Conservation (phyloP, 495 filamentous ascomycete species). For the Penicillium malachiteum region DNA sequence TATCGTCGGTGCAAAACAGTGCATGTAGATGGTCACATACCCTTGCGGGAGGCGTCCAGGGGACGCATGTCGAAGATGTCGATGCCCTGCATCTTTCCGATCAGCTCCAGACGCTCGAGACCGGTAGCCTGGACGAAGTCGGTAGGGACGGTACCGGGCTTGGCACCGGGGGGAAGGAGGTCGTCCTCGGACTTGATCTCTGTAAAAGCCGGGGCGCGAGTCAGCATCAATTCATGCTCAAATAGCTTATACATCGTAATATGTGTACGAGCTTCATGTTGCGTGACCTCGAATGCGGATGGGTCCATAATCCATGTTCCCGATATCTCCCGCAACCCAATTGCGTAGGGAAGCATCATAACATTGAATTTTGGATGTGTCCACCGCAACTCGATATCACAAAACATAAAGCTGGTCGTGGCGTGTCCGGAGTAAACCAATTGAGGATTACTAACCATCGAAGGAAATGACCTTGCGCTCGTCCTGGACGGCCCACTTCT, state of each 20-base stretch:
- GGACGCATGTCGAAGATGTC: conserved; percentile 99
- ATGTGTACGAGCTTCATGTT: not conserved
- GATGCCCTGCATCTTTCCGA: conserved; percentile 98
- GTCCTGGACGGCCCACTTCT: conserved; percentile 36
- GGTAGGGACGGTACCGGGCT: conserved; percentile 80
- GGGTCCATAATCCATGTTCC: conserved; percentile 14
- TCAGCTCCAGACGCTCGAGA: conserved; percentile 95
- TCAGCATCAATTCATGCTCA: not conserved
- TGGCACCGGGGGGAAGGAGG: conserved; percentile 78
- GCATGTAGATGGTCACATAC: conserved; percentile 41
- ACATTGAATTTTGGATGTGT: not conserved
- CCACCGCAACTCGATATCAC: not conserved
- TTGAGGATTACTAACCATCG: conserved; percentile 33
- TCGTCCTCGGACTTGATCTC: conserved; percentile 81
- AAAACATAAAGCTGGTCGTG: not conserved
- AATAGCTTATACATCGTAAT: not conserved
- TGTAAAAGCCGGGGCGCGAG: conserved; percentile 36
- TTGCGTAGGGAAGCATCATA: conserved; percentile 1
- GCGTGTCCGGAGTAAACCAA: conserved; percentile 12
- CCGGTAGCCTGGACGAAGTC: conserved; percentile 94
- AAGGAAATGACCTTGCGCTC: conserved; percentile 48
- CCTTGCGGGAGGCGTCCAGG: conserved; percentile 83
- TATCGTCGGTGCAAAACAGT: not conserved
- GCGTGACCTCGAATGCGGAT: conserved; percentile 3
- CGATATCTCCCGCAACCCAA: conserved; percentile 9